Evolutionary conservation across 352 stramenopile species (phyloP), one percentile per base, ranked within the genome.

Genomic region (Phytopythium aichiense): DNA sequence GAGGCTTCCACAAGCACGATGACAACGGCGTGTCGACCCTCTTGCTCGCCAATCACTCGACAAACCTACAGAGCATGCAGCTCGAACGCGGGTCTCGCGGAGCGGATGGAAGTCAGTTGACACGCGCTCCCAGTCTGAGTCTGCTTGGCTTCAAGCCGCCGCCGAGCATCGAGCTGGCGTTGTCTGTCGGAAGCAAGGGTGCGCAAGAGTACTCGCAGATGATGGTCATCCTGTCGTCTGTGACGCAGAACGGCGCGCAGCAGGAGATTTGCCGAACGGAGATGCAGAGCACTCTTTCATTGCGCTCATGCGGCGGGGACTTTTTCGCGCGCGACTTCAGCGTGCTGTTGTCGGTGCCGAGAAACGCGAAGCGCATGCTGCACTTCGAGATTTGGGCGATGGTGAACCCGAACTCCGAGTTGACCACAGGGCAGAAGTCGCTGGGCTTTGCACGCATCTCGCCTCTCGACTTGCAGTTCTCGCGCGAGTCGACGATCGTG

Each of bases 291-390:
- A 77, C 80, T 7, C 65, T 93, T n/a, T 73, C 76, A 20, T 63
- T 93, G 60, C 83, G 84, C 56, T 75, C 76, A 0, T 93, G 83
- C 52, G 85, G 82, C 28, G 81, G 78, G 0, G 83, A 92, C 46
- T 89, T 88, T 37, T 92, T 80, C 61, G 84, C 81, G 23, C 74
- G 87, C 0, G 87, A 95, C 63, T 95, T 95, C 45, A 89, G 76
- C 59, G 74, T 74, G 5, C 65, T 92, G 57, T 58, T 95, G 15
- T 85, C 80, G 4, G 74, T 95, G 40, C 84, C 87, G 13, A 69
- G 88, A 7, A 74, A 73, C n/a, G 70, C 72, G 25, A 77, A 78
- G 49, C 71, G 77, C 7, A 87, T 89, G 68, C 65, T 95, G 2
- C 87, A 94, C 54, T 88, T 95, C 61, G 84, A 95, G 65, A 74